A percentile compares a stretch with the other conserved stretches of the same genome.
These are phyloP conservation scores for Mycena vulgaris DNA, from an alignment of 768 basidiomycete species.

Conservation along the genomic window DNA sequence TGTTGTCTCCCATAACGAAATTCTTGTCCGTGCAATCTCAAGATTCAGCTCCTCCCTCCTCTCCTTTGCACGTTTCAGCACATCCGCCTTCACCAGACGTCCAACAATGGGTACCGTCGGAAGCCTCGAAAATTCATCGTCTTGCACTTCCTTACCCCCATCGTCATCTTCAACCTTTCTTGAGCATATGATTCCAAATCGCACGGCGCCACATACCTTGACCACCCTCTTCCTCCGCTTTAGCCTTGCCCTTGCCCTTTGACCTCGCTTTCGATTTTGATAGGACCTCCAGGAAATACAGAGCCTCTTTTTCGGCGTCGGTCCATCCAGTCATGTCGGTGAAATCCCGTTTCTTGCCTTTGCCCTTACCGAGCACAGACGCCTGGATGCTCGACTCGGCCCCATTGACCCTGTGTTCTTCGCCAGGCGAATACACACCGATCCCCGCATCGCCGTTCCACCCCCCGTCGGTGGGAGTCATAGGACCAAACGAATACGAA, in stretches of 20 bases:
- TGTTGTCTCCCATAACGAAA: conserved; percentile 79
- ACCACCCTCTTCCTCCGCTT: conserved; percentile 31
- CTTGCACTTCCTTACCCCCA: conserved; percentile 13
- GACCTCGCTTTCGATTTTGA: conserved; percentile 3
- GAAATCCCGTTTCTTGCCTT: conserved; percentile 34
- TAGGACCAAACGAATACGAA: conserved; percentile 40
- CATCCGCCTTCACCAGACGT: conserved; percentile 55
- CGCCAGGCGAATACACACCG: conserved; percentile 25
- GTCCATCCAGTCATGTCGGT: conserved; percentile 31
- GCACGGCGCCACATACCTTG: conserved; percentile 44
- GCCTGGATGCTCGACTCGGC: not conserved
- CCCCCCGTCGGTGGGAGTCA: conserved; percentile 27
- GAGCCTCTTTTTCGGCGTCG: conserved; percentile 26
- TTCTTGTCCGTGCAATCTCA: conserved; percentile 73
- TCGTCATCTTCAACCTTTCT: conserved; percentile 34
- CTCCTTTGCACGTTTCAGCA: conserved; percentile 69
- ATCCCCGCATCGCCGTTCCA: conserved; percentile 27
- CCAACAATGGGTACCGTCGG: conserved; percentile 33
- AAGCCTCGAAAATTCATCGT: conserved; percentile 23
- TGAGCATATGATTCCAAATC: conserved; percentile 40
- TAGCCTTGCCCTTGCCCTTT: conserved; percentile 30
- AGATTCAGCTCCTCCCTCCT: conserved; percentile 65
- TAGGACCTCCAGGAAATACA: conserved; percentile 29
- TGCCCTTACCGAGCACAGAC: conserved; percentile 2
- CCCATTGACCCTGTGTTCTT: conserved; percentile 16